Evolutionary conservation across 768 basidiomycete genomes (phyloP), one percentile per base, ranked within the genome.

Genomic region (Rubroboletus satanas): DNA sequence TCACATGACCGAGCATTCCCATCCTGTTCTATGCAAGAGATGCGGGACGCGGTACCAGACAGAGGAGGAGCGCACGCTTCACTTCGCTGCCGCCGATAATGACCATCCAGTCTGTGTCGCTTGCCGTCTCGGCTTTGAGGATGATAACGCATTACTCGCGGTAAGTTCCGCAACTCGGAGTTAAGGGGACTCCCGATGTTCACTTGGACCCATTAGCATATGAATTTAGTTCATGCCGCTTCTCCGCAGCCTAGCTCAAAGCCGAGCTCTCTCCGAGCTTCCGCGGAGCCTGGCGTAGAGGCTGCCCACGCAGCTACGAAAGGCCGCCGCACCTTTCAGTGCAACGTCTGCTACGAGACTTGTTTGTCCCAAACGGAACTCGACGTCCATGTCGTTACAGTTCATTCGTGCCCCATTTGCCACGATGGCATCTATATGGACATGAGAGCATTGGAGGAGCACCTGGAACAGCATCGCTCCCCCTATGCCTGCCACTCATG

Each of bases 41-140:
- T 72, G 70, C 45, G 62, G 68, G 32, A 67, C 71, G 18, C 71
- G 62, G 46, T 71, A 69, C 49, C 60, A 41, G 49, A 65, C 69
- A 10, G 72, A 75, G 38, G 78, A 77, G 17, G 71, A 70, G 1
- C 66, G 73, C 6, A 59, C 52, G 7, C 54, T 61, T 37, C 79
- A 81, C 56, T 78, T 77, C 49, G 60, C 58, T 33, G 67, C 72
- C 11, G 71, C 74, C 4, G 61, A 68, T 17, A 69, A 71, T 43
- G 2, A 58, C 44, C 79, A 80, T 45, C 75, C 75, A 0, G 62
- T 67, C 12, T 78, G 77, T 52, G 23, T 44, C 23, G 11, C 45
- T 35, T 79, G 77, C 48, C 38, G 14, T 28, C 44, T 58, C 0
- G 75, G 76, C 18, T 74, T 76, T 42, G 72, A 73, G 51, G 71